Base-by-base conservation (phyloP, 176 grass and related monocot species). In the Puccinellia tenuiflora region DNA sequence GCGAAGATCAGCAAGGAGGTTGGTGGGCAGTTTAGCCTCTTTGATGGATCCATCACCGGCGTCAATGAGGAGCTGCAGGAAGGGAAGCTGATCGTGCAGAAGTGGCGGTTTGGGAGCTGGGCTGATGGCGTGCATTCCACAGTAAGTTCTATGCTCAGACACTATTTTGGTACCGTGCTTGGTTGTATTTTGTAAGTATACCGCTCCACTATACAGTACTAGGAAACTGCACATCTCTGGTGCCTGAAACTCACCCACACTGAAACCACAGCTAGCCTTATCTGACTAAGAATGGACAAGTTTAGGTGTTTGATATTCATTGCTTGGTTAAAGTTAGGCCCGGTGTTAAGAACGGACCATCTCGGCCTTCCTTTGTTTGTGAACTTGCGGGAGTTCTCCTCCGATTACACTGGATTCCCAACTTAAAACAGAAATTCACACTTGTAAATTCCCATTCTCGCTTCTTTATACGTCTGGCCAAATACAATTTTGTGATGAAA, bases 41-140 rank as follows among this genome's bases (percentile, higher is more conserved):
- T 99, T 5, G 93, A 96, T 45, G 93, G 96, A 21, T 99, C 93
- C 21, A 99, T 99, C 52, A 92, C 62, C 3, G 96, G 96, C 7
- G 31, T 96, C 21, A 91, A 99, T 4, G 96, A 99, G 87, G 96
- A 99, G 48, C 84, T 99, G 81, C 88, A 96, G 80, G 96, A 99
- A 80, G 93, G 89, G 38, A 92, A 92, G 75, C 78, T 99, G 61
- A 99, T 99, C 8, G 91, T 91, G 35, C 96, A 99, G 78, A 96
- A 94, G 40, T 99, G 96, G 96, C 88, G 96, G 29, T 94, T 90
- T 75, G 91, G 87, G 13, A 92, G 87, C 77, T 99, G 96, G 96
- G 91, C 93, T 2, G 93, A 99, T 2, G 96, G 93, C 20, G 34
- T 99, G 51, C 51, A 88, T 79, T 99, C 96, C 4, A 88, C 52